phyloP scores from a whole-genome alignment of 805 yeast genomes.

The Nakazawaea wickerhamii region DNA sequence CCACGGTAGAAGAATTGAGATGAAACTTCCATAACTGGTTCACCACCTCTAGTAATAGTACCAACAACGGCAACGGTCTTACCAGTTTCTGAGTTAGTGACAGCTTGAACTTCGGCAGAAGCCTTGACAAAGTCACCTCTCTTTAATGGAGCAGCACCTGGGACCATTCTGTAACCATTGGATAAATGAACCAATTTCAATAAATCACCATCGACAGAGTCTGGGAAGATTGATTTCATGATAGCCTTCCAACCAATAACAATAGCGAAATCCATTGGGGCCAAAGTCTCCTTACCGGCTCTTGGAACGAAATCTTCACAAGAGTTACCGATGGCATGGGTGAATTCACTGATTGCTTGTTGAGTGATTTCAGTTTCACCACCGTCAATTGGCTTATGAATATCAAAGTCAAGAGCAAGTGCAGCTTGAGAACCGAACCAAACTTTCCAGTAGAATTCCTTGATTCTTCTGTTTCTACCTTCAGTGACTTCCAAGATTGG shows the following conservation, averaged over 20 bases:
- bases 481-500: slow-evolving; percentile 89
- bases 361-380: slow-evolving; percentile 62
- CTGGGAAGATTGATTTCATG: slow-evolving; percentile 97
- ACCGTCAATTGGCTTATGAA: slow-evolving; percentile 67
- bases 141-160: slow-evolving; percentile 86
- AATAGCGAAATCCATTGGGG: slow-evolving; percentile 99
- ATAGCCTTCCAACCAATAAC: slow-evolving; percentile 98
- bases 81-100: slow-evolving; percentile 87
- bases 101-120: slow-evolving; percentile 80
- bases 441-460: slow-evolving; percentile 93
- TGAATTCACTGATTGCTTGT: slow-evolving; percentile 81
- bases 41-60: slow-evolving; percentile 66
- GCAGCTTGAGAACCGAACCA: slow-evolving; percentile 74
- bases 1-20: slow-evolving; percentile 98
- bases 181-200: slow-evolving; percentile 91
- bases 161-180: slow-evolving; percentile 87
- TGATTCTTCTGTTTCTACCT: slow-evolving; percentile 88
- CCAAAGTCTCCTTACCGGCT: slow-evolving; percentile 76
- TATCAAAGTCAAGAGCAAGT: slow-evolving; percentile 67
- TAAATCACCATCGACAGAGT: slow-evolving; percentile 92
- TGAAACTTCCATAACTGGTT: slow-evolving; percentile 87
- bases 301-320: slow-evolving; percentile 94
- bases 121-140: slow-evolving; percentile 83
- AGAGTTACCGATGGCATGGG: slow-evolving; percentile 95
- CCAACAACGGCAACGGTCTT: slow-evolving; percentile 96